phyloP scores from a whole-genome alignment of 345 rosid genomes.

The Draba incana region DNA sequence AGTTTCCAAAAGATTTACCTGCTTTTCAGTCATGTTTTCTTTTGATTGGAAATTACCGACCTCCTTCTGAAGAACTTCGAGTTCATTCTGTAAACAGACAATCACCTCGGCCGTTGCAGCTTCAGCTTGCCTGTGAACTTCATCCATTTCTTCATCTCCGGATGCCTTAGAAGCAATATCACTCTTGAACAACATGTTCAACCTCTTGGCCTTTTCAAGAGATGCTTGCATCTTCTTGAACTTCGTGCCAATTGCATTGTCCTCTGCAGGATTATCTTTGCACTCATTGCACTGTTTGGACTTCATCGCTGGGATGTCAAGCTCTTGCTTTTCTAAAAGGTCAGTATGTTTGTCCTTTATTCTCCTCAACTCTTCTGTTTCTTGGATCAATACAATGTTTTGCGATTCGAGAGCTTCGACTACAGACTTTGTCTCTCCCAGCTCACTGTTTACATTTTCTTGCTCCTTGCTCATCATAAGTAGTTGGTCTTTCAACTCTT shows the following conservation, averaged over 20 bases:
- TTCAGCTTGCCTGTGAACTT: slow-evolving; percentile 75
- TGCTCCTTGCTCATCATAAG: slow-evolving; percentile 46
- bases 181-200: slow-evolving; percentile 69
- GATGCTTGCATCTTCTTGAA: slow-evolving; percentile 87
- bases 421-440: slow-evolving; percentile 66
- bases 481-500: slow-evolving; percentile 45
- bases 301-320: slow-evolving; percentile 56
- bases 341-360: slow-evolving; percentile 52
- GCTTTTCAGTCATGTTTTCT: slow-evolving; percentile 59
- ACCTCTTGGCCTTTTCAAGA: slow-evolving; percentile 77
- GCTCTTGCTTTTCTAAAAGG: slow-evolving; percentile 58
- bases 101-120: slow-evolving; percentile 93
- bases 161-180: slow-evolving; percentile 63
- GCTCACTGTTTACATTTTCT: slow-evolving; percentile 53
- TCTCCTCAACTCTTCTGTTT: slow-evolving; percentile 66
- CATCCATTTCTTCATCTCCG: slow-evolving; percentile 76
- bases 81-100: slow-evolving; percentile 92
- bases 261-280: slow-evolving; percentile 47
- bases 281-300: slow-evolving; percentile 57
- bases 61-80: slow-evolving; percentile 77
- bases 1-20: slow-evolving; percentile 49
- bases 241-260: slow-evolving; percentile 53
- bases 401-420: slow-evolving; percentile 87
- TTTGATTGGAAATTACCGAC: slow-evolving; percentile 65
- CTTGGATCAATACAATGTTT: slow-evolving; percentile 63